These are phyloP conservation scores for Waitea zeae DNA, from an alignment of 1,284 basidiomycete genomes.

Conservation along the genomic window DNA sequence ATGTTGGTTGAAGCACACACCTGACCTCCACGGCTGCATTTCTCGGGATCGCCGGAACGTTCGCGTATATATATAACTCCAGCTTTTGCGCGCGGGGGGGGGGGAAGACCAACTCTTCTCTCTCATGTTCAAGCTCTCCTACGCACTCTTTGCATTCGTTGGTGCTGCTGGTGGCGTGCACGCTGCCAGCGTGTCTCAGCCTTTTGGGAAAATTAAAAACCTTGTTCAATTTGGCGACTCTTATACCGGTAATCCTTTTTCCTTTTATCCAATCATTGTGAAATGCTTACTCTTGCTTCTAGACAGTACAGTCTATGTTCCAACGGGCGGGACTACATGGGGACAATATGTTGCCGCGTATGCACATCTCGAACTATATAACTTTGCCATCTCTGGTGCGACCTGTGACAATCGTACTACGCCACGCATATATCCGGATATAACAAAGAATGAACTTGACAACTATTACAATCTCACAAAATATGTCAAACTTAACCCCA, in stretches of 20 bases:
- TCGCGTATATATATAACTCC: too few species aligned
- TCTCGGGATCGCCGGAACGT: too few species aligned
- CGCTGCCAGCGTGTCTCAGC: too few species aligned
- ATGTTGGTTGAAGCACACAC: too few species aligned
- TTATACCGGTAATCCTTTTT: slow-evolving; percentile 17
- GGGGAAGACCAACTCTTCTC: too few species aligned
- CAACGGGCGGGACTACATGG: slow-evolving; percentile 18
- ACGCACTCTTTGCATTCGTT: too few species aligned
- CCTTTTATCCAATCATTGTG: background rate
- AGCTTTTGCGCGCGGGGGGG: too few species aligned
- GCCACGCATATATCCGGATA: slow-evolving; percentile 20
- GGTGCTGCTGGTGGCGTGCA: too few species aligned
- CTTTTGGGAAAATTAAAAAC: slow-evolving; percentile 22
- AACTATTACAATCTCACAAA: slow-evolving; percentile 15
- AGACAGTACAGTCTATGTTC: background rate
- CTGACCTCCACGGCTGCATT: too few species aligned
- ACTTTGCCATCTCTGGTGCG: slow-evolving; percentile 25
- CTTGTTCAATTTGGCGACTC: slow-evolving; percentile 28
- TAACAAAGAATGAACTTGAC: slow-evolving; percentile 25
- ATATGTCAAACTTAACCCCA: slow-evolving; percentile 10
- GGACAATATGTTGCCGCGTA: slow-evolving; percentile 22
- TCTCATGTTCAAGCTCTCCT: too few species aligned
- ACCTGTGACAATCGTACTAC: slow-evolving; percentile 28
- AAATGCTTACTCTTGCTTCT: background rate
- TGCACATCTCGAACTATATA: slow-evolving; percentile 18